Evolutionary conservation across 2,329 filamentous ascomycete species (phyloP).

Genomic region (Penicillium sp.): DNA sequence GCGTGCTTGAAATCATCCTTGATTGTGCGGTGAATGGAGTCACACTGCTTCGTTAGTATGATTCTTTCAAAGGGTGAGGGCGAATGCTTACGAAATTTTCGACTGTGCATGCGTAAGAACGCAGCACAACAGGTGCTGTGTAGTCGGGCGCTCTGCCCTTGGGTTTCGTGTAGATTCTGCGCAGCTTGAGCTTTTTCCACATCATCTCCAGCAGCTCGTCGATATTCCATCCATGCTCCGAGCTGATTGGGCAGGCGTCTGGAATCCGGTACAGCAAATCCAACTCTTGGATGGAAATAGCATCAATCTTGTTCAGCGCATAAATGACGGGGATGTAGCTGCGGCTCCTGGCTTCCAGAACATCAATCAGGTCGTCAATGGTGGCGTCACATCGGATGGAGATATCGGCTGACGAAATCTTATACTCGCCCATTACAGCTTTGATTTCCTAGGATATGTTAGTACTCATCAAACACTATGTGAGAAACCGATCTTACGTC

Average conservation of each 20-base stretch:
- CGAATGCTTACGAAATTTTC: conserved; percentile 84
- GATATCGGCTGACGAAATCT: conserved; percentile 94
- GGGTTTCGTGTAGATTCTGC: conserved; percentile 95
- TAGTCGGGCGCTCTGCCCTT: conserved; percentile 96
- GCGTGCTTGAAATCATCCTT: conserved; percentile 93
- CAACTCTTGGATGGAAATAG: conserved; percentile 95
- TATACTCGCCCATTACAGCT: conserved; percentile 96
- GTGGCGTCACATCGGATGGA: conserved; percentile 97
- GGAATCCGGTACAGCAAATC: conserved; percentile 95
- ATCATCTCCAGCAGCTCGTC: conserved; percentile 96
- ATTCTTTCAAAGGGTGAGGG: background rate
- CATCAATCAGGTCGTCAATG: conserved; percentile 92
- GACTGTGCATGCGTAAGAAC: conserved; percentile 77
- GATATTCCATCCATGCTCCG: conserved; percentile 96
- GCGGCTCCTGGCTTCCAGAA: conserved; percentile 89
- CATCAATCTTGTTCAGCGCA: conserved; percentile 98
- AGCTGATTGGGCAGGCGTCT: conserved; percentile 94
- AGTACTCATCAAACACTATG: conserved; percentile 4
- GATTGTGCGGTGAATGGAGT: conserved; percentile 94
- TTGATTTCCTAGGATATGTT: conserved; percentile 68
- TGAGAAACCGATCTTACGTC: conserved; percentile 51
- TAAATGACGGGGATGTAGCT: conserved; percentile 99
- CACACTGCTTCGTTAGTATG: conserved; percentile 62
- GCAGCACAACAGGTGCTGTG: conserved; percentile 82
- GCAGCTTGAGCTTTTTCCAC: conserved; percentile 95